Evolutionary conservation across 805 yeast genomes (phyloP).

Genomic region (Candida arabinofermentans): DNA sequence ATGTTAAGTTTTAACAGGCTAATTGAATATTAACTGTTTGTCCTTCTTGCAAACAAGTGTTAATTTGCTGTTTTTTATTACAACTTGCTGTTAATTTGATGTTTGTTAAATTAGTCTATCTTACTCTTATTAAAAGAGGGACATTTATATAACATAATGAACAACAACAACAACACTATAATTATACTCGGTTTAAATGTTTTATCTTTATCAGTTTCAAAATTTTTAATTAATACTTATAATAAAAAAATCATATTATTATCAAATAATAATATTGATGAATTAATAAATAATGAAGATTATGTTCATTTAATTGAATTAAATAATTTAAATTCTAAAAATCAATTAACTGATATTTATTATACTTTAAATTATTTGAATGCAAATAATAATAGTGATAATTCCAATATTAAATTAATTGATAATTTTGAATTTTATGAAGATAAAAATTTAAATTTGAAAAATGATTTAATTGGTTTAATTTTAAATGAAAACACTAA

Average conservation of each 20-base stretch:
- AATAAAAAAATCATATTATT: slow-evolving; percentile 9
- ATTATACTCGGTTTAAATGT: slow-evolving; percentile 10
- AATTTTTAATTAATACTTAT: slow-evolving; percentile 8
- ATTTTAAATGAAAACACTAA: background rate
- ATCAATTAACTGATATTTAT: slow-evolving; percentile 8
- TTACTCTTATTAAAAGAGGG: too few species aligned
- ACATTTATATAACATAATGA: too few species aligned
- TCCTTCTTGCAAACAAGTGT: too few species aligned
- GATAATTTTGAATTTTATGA: slow-evolving; percentile 11
- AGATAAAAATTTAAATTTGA: slow-evolving; percentile 1
- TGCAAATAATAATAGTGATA: slow-evolving; percentile 6
- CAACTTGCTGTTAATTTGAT: too few species aligned
- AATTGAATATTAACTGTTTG: too few species aligned
- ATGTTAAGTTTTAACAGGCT: too few species aligned
- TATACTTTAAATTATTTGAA: slow-evolving; percentile 9
- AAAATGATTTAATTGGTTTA: background rate
- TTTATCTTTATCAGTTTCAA: slow-evolving; percentile 8
- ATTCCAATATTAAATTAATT: slow-evolving; percentile 4
- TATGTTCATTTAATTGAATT: slow-evolving; percentile 13
- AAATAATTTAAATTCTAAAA: slow-evolving; percentile 2
- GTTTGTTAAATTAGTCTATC: background rate
- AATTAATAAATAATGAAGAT: slow-evolving; percentile 10
- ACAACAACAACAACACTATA: background rate
- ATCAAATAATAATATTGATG: slow-evolving; percentile 11
- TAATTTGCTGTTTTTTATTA: too few species aligned